Base-by-base conservation (phyloP, 2,329 filamentous ascomycete genomes). In the Colletotrichum spinosum region DNA sequence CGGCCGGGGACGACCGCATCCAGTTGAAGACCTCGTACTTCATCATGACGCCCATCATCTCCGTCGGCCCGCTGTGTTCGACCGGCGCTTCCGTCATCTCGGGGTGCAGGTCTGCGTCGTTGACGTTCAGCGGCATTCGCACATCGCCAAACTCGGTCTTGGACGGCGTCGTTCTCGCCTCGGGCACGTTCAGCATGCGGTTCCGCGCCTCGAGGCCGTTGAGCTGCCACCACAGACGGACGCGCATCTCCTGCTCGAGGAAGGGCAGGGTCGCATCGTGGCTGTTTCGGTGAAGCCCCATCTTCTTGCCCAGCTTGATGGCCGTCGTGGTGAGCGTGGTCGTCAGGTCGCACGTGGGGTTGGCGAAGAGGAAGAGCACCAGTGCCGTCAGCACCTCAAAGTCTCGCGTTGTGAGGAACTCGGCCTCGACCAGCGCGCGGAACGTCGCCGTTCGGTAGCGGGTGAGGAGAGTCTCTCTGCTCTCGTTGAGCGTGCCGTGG, bases 61-160 rank as follows among this genome's bases (percentile, higher is more conserved):
- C 85, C 0, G 87, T 88, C 54, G 85, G 86, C 0, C 83, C 82
- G 0, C 70, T 68, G 8, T 83, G 77, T 17, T 83, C 79, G 2
- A 75, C 54, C 0, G 85, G 84, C 1, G 81, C 77, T 0, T 81
- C 78, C 0, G 72, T 75, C 80, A 85, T 85, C 6, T 78, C 76
- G 0, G 85, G 84, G n/a, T 78, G 73, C 2, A 89, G 72, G 44
- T 87, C 84, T 6, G 71, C 71, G 67, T 89, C 87, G 56, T 88
- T 84, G 54, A 88, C 74, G 60, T 89, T 89, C 2, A 86, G 74
- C 1, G 86, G 86, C 70, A 85, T 78, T 35, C 81, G 80, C 0
- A 83, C 81, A 45, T 84, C 82, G 15, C 48, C 53, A 2, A 57
- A 61, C 2, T 57, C 62, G 8, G 34, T 39, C 0, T 35, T 54